These are phyloP conservation scores for Diaporthe citrichinensis DNA, from an alignment of 2,329 filamentous ascomycete genomes.

Conservation along the genomic window DNA sequence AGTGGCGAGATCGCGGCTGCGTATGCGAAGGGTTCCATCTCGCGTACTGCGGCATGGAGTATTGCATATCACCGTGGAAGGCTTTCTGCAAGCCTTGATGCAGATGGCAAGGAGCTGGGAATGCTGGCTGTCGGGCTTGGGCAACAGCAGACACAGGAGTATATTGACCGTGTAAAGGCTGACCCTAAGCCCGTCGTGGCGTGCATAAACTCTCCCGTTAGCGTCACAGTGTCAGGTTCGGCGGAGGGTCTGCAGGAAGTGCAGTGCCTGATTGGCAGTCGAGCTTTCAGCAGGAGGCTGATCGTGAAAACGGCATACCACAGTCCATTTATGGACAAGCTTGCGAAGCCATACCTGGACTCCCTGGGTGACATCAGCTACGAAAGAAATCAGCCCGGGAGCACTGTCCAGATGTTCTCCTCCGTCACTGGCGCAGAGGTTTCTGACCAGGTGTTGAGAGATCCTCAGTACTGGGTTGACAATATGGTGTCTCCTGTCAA, in stretches of 20 bases:
- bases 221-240: constrained; percentile 53
- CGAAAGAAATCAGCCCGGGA: neutral
- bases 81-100: constrained; percentile 27
- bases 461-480: constrained; percentile 43
- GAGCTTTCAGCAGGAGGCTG: constrained; percentile 49
- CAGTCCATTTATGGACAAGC: constrained; percentile 47
- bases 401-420: constrained; percentile 41
- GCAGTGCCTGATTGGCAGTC: constrained; percentile 39
- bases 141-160: constrained; percentile 4
- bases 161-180: constrained; percentile 11
- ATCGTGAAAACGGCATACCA: constrained; percentile 52
- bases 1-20: constrained; percentile 48
- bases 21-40: constrained; percentile 43
- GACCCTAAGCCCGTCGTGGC: constrained; percentile 23
- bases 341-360: constrained; percentile 42
- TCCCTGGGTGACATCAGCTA: constrained; percentile 33
- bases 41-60: constrained; percentile 40
- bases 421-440: constrained; percentile 38
- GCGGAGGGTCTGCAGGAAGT: constrained; percentile 43
- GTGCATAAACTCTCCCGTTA: constrained; percentile 45
- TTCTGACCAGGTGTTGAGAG: constrained; percentile 33
- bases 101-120: constrained; percentile 33
- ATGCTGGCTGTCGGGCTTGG: constrained; percentile 35
- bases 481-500: constrained; percentile 37
- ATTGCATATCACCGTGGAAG: constrained; percentile 44